Evolutionary conservation across 129 eudicot species (phyloP).

Genomic region (Flaveria bidentis): DNA sequence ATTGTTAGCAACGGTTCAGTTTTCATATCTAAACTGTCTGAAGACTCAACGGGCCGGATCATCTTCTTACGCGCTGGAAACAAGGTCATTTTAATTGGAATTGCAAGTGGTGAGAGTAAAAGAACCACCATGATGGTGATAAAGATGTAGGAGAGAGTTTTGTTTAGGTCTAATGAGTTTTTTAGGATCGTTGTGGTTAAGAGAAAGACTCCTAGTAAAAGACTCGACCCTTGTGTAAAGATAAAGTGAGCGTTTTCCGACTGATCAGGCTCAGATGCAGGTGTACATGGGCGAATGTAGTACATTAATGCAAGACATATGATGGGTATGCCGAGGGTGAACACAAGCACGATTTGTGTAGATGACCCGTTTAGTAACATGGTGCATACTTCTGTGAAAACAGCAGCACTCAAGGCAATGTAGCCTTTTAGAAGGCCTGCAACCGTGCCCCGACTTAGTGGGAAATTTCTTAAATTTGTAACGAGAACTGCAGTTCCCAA

Average conservation of each 20-base stretch:
- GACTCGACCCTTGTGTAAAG: constrained; percentile 79
- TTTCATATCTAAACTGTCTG: constrained; percentile 51
- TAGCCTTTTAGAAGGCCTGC: constrained; percentile 97
- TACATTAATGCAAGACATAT: constrained; percentile 78
- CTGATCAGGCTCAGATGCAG: constrained; percentile 68
- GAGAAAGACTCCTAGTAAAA: constrained; percentile 70
- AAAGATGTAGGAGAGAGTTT: constrained; percentile 48
- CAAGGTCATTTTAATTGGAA: constrained; percentile 87
- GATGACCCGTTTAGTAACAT: constrained; percentile 71
- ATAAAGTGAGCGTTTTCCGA: constrained; percentile 71
- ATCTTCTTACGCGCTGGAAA: constrained; percentile 57
- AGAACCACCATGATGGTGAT: constrained; percentile 68
- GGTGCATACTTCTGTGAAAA: constrained; percentile 69
- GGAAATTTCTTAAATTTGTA: constrained; percentile 89
- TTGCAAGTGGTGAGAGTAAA: constrained; percentile 79
- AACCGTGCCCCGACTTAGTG: constrained; percentile 88
- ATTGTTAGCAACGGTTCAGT: constrained; percentile 53
- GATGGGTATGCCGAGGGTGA: constrained; percentile 69
- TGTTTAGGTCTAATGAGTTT: constrained; percentile 38
- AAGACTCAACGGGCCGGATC: constrained; percentile 40
- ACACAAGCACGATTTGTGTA: constrained; percentile 53
- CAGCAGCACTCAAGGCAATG: constrained; percentile 90
- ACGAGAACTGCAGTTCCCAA: constrained; percentile 92
- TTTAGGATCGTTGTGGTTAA: constrained; percentile 76
- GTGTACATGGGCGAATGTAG: constrained; percentile 80